Conservation (phyloP, 2,329 filamentous ascomycete genomes). For the Beauveria varroae region DNA sequence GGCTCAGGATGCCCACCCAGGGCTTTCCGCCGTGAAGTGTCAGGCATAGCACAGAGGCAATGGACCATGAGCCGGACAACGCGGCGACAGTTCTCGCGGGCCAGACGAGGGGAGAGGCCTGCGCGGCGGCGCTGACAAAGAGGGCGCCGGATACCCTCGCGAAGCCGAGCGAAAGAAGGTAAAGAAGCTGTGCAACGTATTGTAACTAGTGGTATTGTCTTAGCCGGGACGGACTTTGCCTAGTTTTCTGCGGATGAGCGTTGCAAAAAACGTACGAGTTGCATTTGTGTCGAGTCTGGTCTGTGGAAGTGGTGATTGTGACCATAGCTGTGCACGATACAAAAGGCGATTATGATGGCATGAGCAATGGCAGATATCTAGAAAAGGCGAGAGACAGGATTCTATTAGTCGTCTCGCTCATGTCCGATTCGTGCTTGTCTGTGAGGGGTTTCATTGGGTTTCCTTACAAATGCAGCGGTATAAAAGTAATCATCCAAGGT, state of each 20-base stretch:
- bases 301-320: neutral
- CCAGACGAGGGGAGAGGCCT: neutral
- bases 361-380: neutral
- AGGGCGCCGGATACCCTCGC: neutral
- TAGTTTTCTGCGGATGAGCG: no score
- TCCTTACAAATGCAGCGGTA: slow-evolving; percentile 3
- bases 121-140: neutral
- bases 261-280: neutral
- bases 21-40: neutral
- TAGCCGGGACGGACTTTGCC: no score
- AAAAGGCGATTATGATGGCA: neutral
- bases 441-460: neutral
- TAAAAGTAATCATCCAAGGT: neutral
- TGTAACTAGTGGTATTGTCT: neutral
- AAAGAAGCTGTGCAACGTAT: slow-evolving; percentile 1
- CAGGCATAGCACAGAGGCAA: neutral
- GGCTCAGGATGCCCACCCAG: neutral
- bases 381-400: no score
- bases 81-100: neutral
- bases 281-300: neutral
- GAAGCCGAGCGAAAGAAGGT: neutral
- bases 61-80: neutral
- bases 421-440: no score
- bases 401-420: neutral
- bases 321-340: neutral